These are phyloP conservation scores for Coemansia sp. DNA, from an alignment of 192 early-diverging fungal species.

Conservation along the genomic window DNA sequence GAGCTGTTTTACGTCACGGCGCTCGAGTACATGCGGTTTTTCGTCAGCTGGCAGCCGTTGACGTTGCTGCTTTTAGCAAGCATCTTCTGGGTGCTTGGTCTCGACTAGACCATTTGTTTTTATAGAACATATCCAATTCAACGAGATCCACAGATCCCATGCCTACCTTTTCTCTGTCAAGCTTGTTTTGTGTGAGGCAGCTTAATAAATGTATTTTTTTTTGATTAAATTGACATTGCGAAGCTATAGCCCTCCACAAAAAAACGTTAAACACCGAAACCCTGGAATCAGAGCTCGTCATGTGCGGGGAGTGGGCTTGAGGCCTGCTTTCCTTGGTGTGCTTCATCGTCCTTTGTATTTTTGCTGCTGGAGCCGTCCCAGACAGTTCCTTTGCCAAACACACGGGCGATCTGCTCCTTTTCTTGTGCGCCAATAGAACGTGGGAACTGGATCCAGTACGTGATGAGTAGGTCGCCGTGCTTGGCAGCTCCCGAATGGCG, in stretches of 20 bases:
- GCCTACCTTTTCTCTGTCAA: no score
- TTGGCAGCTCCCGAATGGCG: not conserved
- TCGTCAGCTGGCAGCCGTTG: constrained; percentile 53
- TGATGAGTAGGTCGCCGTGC: constrained; percentile 74
- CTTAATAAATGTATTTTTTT: no score
- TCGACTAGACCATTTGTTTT: constrained; percentile 22
- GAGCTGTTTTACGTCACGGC: constrained; percentile 50
- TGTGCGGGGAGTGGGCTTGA: constrained; percentile 1
- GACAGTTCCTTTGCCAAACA: constrained; percentile 11
- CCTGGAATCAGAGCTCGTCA: constrained; percentile 42
- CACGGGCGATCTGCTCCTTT: constrained; percentile 8
- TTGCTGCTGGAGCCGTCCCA: constrained; percentile 34
- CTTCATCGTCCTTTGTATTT: not conserved
- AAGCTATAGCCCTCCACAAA: no score
- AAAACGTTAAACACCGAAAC: no score
- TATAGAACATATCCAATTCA: no score
- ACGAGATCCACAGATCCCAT: no score
- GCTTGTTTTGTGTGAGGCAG: no score
- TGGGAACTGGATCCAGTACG: constrained; percentile 87
- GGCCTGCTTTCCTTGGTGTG: constrained; percentile 26
- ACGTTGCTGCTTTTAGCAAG: constrained; percentile 28
- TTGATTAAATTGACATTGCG: no score
- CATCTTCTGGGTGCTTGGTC: constrained; percentile 42
- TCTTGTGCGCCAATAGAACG: constrained; percentile 12
- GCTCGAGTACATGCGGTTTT: constrained; percentile 54